Percentiles rank a stretch among this genome's conserved stretches.
These are phyloP conservation scores for Backusella sp. DNA, from an alignment of 192 early-diverging fungal genomes.

Conservation along the genomic window DNA sequence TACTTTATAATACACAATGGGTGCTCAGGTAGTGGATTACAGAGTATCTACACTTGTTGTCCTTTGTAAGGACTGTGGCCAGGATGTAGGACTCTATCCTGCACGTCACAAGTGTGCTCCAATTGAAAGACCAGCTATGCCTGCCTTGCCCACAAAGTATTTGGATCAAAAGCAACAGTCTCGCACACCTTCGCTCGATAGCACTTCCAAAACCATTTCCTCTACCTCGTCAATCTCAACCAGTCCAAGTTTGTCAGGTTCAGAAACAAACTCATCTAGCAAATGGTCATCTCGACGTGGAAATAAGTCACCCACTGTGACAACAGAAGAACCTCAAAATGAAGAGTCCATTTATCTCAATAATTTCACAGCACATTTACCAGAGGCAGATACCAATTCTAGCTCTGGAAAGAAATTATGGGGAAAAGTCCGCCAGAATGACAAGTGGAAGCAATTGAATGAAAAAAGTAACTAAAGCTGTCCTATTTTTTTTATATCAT, in stretches of 20 bases:
- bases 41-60: slow-evolving; percentile 54
- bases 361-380: background rate
- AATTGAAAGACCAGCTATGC: slow-evolving; percentile 22
- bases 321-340: background rate
- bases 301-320: background rate
- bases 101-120: slow-evolving; percentile 47
- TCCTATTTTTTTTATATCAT: background rate
- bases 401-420: slow-evolving; percentile 26
- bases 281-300: slow-evolving; percentile 17
- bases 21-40: slow-evolving; percentile 47
- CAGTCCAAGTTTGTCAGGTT: slow-evolving; percentile 9
- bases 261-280: background rate
- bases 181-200: background rate
- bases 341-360: slow-evolving; percentile 30
- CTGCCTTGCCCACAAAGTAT: slow-evolving; percentile 11
- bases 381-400: background rate
- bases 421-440: slow-evolving; percentile 27
- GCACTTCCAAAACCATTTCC: background rate
- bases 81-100: slow-evolving; percentile 63
- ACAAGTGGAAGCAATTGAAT: slow-evolving; percentile 27
- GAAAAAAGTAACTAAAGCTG: slow-evolving; percentile 9
- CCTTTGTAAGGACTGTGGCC: slow-evolving; percentile 59
- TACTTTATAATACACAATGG: slow-evolving; percentile 20
- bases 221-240: background rate
- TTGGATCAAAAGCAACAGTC: slow-evolving; percentile 2